phyloP scores from a whole-genome alignment of 306 rosid species.

The Pachyrhizus erosus region DNA sequence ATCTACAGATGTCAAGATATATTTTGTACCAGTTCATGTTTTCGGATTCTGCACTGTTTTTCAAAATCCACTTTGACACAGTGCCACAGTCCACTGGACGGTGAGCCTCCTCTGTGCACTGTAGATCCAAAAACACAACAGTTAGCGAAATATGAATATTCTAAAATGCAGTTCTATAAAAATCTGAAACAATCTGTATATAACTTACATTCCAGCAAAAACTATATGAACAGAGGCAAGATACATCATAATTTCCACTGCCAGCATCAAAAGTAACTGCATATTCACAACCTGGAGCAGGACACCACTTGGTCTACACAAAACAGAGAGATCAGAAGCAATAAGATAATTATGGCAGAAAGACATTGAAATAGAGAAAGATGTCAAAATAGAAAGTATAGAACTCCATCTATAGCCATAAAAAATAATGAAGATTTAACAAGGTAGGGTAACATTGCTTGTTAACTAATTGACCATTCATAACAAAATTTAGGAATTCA shows the following conservation, averaged over 20 bases:
- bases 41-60: slow-evolving; percentile 80
- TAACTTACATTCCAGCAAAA: slow-evolving; percentile 83
- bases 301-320: slow-evolving; percentile 87
- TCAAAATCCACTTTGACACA: slow-evolving; percentile 72
- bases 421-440: background rate
- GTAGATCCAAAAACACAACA: slow-evolving; percentile 33
- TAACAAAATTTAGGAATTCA: slow-evolving; percentile 24
- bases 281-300: slow-evolving; percentile 83
- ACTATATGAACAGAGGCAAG: slow-evolving; percentile 70
- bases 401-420: slow-evolving; percentile 9
- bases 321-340: slow-evolving; percentile 27
- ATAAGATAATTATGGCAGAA: background rate
- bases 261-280: slow-evolving; percentile 74
- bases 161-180: background rate
- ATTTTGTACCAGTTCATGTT: slow-evolving; percentile 69
- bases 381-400: background rate
- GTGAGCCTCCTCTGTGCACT: slow-evolving; percentile 87
- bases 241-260: slow-evolving; percentile 62
- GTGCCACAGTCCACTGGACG: slow-evolving; percentile 88
- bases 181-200: slow-evolving; percentile 21
- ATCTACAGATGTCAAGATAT: slow-evolving; percentile 22
- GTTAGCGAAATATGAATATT: slow-evolving; percentile 23
- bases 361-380: slow-evolving; percentile 8
- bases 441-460: slow-evolving; percentile 1
- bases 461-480: slow-evolving; percentile 21